phyloP scores from a whole-genome alignment of 495 filamentous ascomycete species.

The Hapsidospora chrysogenum region DNA sequence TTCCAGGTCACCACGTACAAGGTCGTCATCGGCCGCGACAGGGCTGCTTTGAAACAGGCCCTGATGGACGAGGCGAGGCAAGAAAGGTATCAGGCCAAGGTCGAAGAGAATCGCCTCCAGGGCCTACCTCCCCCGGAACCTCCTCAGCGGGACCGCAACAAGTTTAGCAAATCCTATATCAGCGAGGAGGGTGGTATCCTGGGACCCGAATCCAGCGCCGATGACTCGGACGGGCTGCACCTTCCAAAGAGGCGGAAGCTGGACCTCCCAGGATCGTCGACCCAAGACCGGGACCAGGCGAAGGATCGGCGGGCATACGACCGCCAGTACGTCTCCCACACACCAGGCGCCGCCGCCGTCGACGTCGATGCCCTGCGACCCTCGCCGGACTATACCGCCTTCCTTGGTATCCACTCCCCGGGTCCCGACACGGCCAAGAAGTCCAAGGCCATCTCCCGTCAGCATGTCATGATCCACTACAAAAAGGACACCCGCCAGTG shows the following conservation, averaged over 20 bases:
- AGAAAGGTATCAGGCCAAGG: constrained; percentile 17
- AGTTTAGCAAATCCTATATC: constrained; percentile 34
- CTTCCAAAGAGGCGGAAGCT: constrained; percentile 21
- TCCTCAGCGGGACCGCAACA: constrained; percentile 18
- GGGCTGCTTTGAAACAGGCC: constrained; percentile 21
- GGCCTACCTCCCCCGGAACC: constrained; percentile 23
- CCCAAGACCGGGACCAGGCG: constrained; percentile 5
- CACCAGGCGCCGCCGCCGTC: constrained; percentile 29
- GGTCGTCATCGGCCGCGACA: constrained; percentile 32
- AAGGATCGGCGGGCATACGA: constrained; percentile 16
- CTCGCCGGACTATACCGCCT: constrained; percentile 47
- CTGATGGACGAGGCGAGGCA: constrained; percentile 22
- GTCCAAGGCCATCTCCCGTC: constrained; percentile 63
- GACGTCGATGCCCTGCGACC: constrained; percentile 34
- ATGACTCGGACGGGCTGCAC: constrained; percentile 20
- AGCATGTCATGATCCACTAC: constrained; percentile 72
- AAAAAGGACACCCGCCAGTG: constrained; percentile 59
- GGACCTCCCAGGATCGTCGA: constrained; percentile 8
- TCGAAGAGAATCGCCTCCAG: constrained; percentile 17
- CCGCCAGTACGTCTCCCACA: constrained; percentile 32
- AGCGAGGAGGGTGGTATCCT: constrained; percentile 36
- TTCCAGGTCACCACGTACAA: constrained; percentile 36
- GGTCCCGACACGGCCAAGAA: constrained; percentile 38
- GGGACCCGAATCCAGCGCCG: constrained; percentile 18
- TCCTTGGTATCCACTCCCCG: constrained; percentile 68